Conservation (phyloP, 495 filamentous ascomycete genomes). For the Xylaria venustula region DNA sequence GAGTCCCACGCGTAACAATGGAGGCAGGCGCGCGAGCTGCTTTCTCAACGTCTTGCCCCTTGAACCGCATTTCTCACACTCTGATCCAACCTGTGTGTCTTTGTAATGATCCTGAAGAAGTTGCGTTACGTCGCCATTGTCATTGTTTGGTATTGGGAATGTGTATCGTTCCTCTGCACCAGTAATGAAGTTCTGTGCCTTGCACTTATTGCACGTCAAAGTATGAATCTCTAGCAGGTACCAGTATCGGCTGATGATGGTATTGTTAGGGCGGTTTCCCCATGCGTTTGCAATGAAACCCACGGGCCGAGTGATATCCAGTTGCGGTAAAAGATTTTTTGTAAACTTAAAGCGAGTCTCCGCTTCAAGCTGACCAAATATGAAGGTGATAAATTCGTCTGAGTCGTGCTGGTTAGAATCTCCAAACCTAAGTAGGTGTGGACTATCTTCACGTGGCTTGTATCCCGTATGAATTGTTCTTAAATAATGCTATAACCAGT, state of each 20-base stretch:
- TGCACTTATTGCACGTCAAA: slow-evolving; percentile 28
- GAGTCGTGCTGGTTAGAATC: slow-evolving; percentile 42
- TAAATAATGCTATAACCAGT: slow-evolving; percentile 35
- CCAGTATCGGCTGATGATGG: slow-evolving; percentile 39
- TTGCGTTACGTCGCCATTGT: not conserved
- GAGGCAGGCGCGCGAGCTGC: slow-evolving; percentile 4
- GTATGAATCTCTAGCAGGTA: slow-evolving; percentile 31
- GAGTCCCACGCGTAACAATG: slow-evolving; percentile 8
- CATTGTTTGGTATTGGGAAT: not conserved
- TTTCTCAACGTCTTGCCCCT: not conserved
- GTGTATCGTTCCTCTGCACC: not conserved
- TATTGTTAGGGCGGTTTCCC: slow-evolving; percentile 25
- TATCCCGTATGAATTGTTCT: slow-evolving; percentile 29
- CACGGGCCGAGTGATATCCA: slow-evolving; percentile 25
- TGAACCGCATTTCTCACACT: not conserved
- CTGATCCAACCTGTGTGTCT: not conserved
- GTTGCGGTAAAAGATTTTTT: not conserved
- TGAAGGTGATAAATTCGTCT: slow-evolving; percentile 41
- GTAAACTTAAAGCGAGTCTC: slow-evolving; percentile 35
- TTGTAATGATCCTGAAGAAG: not conserved
- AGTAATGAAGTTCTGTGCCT: slow-evolving; percentile 14
- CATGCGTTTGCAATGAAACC: slow-evolving; percentile 28
- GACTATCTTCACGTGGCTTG: not conserved
- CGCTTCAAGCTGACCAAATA: slow-evolving; percentile 38
- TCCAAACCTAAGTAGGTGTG: slow-evolving; percentile 38